Base-by-base conservation (phyloP, 2,329 filamentous ascomycete genomes). In the Cryphonectria carpinicola region DNA sequence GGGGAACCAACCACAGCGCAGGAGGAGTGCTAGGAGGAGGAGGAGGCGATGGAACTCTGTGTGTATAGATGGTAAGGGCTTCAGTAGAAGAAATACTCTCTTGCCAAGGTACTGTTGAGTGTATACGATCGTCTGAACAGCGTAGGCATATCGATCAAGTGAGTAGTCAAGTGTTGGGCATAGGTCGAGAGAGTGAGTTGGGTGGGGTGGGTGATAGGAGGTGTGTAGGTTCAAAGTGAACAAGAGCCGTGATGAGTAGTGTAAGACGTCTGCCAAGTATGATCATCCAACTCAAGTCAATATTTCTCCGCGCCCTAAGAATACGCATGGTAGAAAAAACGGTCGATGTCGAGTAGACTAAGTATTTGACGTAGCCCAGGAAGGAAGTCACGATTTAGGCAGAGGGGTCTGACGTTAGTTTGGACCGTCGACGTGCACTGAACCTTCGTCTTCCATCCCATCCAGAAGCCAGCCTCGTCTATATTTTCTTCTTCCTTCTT, bases 71-170 rank as follows among this genome's bases (percentile, higher is more conserved):
- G 19, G 10, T 22, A 13, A 49, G 28, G 17, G n/a, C 52, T 35
- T 41, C 22, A 39, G 54, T 25, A 39, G 37, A 13, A 22, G 41
- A 35, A 28, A 17, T 56, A 32, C 35, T 56, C 49, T 28, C 25
- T 35, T 25, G 32, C 14, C 25, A 35, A 11, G 17, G 6, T 46
- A 41, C 62, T 66, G 8, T 65, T 65, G 19, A 25, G 52, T 67
- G 49, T 70, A n/a, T 22, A n/a, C 4, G 67, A 49, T 43, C 32
- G 67, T 35, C 35, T 41, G 25, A 43, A 49, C 49, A 65, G 67
- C 43, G 35, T 65, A 70, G 66, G 52, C 70, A 72, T 70, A 22
- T 70, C 60, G 64, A 10, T 37, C 32, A 1, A 49, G 49, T 49
- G 49, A 46, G 46, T 25, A n/a, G 46, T 49, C 46, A 5, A 10